Base-by-base conservation (phyloP, 2,329 filamentous ascomycete species). In the Aspergillus tamarii region DNA sequence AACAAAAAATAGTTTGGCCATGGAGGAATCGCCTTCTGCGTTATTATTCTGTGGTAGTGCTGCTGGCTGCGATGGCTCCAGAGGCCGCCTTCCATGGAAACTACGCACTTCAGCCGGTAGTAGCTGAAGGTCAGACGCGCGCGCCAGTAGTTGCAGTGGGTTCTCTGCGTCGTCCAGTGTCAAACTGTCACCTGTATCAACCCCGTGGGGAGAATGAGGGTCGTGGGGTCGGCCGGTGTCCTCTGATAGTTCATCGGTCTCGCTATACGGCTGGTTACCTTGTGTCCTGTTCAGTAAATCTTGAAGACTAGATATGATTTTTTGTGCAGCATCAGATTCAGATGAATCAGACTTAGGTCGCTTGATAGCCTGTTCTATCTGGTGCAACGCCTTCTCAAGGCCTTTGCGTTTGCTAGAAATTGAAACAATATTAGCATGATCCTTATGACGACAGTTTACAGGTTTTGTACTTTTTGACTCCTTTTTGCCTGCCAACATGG, bases 101-200 rank as follows among this genome's bases (percentile, higher is more conserved):
- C 72, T 59, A 59, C 67, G 57, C 58, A 69, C 59, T 59, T 73
- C 64, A 61, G 66, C 73, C 21, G 76, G 83, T 28, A 83, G 84
- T n/a, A 86, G 81, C 63, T 86, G 85, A 45, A 91, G 82, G 75
- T 91, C 89, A 0, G 90, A 92, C 1, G 90, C 90, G 36, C 90
- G 84, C 3, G 90, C 90, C 39, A 93, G 86, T 19, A 92, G 79
- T 74, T 93, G 90, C 6, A 92, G 79, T 0, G 90, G 90, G 65
- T 92, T 93, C 71, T 93, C 90, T 4, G 90, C 90, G 73, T 91
- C 90, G 68, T 92, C 89, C 30, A 91, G 80, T 14, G 87, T 84
- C 36, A 90, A 82, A 56, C 80, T 84, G 60, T 88, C 86, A 43
- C 84, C 81, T 19, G 73, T 71, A 36, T 73, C 73, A 14, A 65